A percentile compares a stretch with the other conserved stretches of the same genome.
These are phyloP conservation scores for Pseudodiploospora longispora DNA, from an alignment of 2,329 filamentous ascomycete genomes.

Conservation along the genomic window DNA sequence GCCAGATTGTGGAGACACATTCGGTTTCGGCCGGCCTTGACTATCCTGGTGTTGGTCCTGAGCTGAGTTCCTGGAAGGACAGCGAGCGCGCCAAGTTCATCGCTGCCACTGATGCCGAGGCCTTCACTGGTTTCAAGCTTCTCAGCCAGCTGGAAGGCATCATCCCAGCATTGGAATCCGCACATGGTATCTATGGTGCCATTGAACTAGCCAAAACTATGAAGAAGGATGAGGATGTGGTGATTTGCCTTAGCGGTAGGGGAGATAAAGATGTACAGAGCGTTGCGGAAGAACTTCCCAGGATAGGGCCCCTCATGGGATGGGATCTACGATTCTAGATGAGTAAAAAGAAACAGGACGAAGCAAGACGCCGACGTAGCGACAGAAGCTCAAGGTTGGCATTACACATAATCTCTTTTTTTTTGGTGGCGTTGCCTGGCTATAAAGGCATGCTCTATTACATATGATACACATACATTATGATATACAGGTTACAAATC, in stretches of 20 bases:
- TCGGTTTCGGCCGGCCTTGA: slow-evolving; percentile 94
- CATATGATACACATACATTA: not conserved
- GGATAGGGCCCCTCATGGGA: slow-evolving; percentile 78
- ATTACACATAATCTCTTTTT: not conserved
- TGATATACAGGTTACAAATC: slow-evolving; percentile 1
- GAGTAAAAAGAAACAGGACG: not conserved
- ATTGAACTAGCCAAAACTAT: slow-evolving; percentile 88
- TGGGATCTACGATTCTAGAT: slow-evolving; percentile 57
- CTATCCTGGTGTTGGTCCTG: slow-evolving; percentile 93
- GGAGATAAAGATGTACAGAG: slow-evolving; percentile 99
- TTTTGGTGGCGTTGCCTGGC: not conserved
- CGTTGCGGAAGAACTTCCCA: slow-evolving; percentile 88
- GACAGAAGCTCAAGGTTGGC: not conserved
- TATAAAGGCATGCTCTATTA: not conserved
- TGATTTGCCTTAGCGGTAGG: slow-evolving; percentile 86
- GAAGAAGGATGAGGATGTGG: slow-evolving; percentile 79
- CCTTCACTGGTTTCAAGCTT: slow-evolving; percentile 77
- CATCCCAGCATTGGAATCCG: slow-evolving; percentile 89
- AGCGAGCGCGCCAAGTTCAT: slow-evolving; percentile 77
- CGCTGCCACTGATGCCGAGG: slow-evolving; percentile 84
- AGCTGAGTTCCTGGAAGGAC: slow-evolving; percentile 91
- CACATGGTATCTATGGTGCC: slow-evolving; percentile 85
- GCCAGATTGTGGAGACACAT: slow-evolving; percentile 91
- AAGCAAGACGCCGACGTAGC: not conserved
- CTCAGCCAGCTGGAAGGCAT: slow-evolving; percentile 89